phyloP scores from a whole-genome alignment of 2,329 filamentous ascomycete species.

The Mycosphaerella arachidis region DNA sequence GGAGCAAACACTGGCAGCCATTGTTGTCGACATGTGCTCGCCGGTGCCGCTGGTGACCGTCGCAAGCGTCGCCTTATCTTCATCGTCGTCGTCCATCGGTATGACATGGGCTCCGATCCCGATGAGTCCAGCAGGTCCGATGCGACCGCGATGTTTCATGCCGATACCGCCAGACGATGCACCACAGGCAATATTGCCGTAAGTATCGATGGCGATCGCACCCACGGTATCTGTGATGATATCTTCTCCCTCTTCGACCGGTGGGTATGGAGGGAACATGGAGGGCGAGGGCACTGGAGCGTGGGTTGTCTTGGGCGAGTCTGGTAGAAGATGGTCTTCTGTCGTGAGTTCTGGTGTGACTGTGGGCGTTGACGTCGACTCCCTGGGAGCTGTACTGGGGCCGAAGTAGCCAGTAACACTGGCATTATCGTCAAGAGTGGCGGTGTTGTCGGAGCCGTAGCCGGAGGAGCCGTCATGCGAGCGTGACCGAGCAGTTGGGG shows the following conservation, averaged over 20 bases:
- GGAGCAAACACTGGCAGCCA: constrained; percentile 82
- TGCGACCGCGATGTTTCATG: constrained; percentile 91
- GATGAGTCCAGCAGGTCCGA: constrained; percentile 88
- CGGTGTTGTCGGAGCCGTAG: constrained; percentile 22
- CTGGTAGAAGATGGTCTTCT: neutral
- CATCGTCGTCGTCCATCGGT: constrained; percentile 67
- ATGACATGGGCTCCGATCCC: constrained; percentile 87
- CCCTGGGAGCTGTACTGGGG: neutral
- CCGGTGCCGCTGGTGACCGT: constrained; percentile 91
- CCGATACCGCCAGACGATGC: constrained; percentile 97
- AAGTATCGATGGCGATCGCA: constrained; percentile 83
- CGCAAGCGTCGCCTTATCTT: constrained; percentile 66
- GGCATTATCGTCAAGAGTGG: neutral
- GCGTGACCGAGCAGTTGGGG: neutral
- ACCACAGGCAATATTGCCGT: constrained; percentile 84
- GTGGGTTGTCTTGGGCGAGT: neutral
- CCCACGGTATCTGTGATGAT: constrained; percentile 91
- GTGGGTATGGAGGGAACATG: neutral
- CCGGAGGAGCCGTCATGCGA: constrained; percentile 40
- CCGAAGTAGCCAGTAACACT: neutral
- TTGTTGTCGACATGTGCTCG: constrained; percentile 95
- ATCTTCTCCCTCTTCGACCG: constrained; percentile 39
- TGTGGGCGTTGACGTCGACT: neutral
- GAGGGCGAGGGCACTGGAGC: neutral
- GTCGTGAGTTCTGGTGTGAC: neutral